Conservation (phyloP, 2,329 filamentous ascomycete species). For the Aureobasidium sp. region DNA sequence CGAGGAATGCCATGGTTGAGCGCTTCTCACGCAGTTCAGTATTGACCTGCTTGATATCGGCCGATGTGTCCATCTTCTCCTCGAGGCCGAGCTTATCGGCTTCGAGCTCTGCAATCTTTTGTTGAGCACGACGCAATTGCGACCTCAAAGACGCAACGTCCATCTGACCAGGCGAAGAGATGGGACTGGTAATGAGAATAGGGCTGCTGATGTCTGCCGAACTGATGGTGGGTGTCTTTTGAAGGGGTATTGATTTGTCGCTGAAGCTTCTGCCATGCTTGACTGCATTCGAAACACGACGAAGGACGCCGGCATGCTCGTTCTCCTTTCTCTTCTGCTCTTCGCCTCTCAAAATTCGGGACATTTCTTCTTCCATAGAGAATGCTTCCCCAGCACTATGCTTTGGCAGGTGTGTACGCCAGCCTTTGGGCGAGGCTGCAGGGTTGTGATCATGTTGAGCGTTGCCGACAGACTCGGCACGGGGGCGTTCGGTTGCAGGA, state of each 20-base stretch:
- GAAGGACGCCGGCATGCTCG: constrained; percentile 55
- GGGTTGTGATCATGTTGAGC: constrained; percentile 33
- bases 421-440: constrained; percentile 26
- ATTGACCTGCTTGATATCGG: constrained; percentile 68
- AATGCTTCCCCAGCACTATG: constrained; percentile 76
- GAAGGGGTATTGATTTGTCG: constrained; percentile 34
- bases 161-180: constrained; percentile 45
- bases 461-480: constrained; percentile 40
- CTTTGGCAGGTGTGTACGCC: constrained; percentile 32
- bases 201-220: constrained; percentile 24
- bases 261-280: constrained; percentile 88
- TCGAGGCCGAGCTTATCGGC: constrained; percentile 58
- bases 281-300: constrained; percentile 86
- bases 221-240: constrained; percentile 15
- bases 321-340: constrained; percentile 44
- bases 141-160: constrained; percentile 49
- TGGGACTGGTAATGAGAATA: constrained; percentile 63
- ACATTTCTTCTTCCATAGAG: constrained; percentile 93
- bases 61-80: constrained; percentile 49
- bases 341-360: constrained; percentile 73
- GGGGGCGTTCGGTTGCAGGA: constrained; percentile 23
- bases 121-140: constrained; percentile 73
- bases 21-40: constrained; percentile 86
- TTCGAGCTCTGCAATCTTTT: constrained; percentile 79
- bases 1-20: constrained; percentile 88